Evolutionary conservation across 331 rosid genomes (phyloP).

Genomic region (Rosa hybrid): DNA sequence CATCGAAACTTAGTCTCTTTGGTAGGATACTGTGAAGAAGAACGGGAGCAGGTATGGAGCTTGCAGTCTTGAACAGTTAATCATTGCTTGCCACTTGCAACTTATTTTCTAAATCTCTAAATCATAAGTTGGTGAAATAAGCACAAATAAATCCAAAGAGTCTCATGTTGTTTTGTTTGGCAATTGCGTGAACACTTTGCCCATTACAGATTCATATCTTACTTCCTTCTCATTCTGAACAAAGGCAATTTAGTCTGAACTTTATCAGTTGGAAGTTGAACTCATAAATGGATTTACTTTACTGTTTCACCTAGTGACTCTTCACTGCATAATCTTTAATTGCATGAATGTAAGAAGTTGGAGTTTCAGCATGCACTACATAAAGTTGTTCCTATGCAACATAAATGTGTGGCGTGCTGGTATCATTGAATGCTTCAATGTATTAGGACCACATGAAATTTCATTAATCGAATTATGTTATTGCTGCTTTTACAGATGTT

Average conservation of each 20-base stretch:
- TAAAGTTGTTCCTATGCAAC: not conserved
- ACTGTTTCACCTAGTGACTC: not conserved
- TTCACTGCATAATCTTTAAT: not conserved
- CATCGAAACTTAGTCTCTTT: conserved; percentile 83
- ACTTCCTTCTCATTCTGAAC: not conserved
- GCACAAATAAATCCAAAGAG: not conserved
- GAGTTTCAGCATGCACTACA: not conserved
- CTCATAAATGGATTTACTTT: not conserved
- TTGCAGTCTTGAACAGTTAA: conserved; percentile 6
- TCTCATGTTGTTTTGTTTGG: not conserved
- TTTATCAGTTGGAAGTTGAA: not conserved
- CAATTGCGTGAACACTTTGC: not conserved
- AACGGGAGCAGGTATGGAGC: conserved; percentile 70
- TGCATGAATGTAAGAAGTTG: not conserved
- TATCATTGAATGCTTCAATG: not conserved
- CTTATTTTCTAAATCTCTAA: not conserved
- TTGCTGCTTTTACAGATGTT: conserved; percentile 61
- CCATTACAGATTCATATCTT: not conserved
- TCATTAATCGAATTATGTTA: conserved; percentile 9
- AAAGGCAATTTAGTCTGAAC: not conserved
- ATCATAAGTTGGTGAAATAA: not conserved
- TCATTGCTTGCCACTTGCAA: not conserved
- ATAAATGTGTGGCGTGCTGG: not conserved
- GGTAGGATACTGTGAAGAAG: conserved; percentile 78
- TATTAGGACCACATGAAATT: not conserved